Evolutionary conservation across 2,329 filamentous ascomycete genomes (phyloP).

Genomic region (Pyrenophora graminea): DNA sequence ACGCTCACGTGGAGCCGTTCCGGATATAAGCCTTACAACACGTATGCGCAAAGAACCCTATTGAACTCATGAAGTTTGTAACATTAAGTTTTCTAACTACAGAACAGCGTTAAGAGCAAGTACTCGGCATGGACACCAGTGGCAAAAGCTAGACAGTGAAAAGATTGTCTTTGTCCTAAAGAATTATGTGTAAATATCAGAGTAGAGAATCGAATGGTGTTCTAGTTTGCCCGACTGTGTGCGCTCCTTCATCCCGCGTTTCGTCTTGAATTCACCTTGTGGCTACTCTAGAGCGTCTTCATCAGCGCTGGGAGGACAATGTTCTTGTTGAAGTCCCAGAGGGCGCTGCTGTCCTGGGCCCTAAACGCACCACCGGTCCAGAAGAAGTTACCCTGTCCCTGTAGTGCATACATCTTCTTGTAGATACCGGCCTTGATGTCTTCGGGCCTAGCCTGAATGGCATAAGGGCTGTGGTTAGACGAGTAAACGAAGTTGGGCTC

Average conservation of each 20-base stretch:
- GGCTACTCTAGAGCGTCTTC: background rate
- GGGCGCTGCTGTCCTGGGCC: slow-evolving; percentile 20
- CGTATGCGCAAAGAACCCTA: slow-evolving; percentile 64
- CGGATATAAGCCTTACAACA: slow-evolving; percentile 92
- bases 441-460: background rate
- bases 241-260: too few relatives aligned
- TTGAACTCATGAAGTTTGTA: background rate
- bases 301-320: slow-evolving; percentile 2
- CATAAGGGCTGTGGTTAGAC: background rate
- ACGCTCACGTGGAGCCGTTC: slow-evolving; percentile 76
- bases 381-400: slow-evolving; percentile 24
- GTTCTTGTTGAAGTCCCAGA: slow-evolving; percentile 42
- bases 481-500: background rate
- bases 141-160: slow-evolving; percentile 49
- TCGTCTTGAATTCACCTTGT: too few relatives aligned
- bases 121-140: slow-evolving; percentile 55
- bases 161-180: slow-evolving; percentile 14
- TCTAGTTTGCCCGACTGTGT: too few relatives aligned
- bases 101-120: slow-evolving; percentile 54
- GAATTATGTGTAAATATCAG: slow-evolving; percentile 31
- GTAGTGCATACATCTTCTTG: slow-evolving; percentile 27
- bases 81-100: slow-evolving; percentile 12
- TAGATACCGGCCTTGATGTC: slow-evolving; percentile 23
- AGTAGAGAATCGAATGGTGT: slow-evolving; percentile 4
- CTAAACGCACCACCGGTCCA: slow-evolving; percentile 28